Evolutionary conservation across 1,284 basidiomycete genomes (phyloP).

Genomic region (Trametes hirsuta): DNA sequence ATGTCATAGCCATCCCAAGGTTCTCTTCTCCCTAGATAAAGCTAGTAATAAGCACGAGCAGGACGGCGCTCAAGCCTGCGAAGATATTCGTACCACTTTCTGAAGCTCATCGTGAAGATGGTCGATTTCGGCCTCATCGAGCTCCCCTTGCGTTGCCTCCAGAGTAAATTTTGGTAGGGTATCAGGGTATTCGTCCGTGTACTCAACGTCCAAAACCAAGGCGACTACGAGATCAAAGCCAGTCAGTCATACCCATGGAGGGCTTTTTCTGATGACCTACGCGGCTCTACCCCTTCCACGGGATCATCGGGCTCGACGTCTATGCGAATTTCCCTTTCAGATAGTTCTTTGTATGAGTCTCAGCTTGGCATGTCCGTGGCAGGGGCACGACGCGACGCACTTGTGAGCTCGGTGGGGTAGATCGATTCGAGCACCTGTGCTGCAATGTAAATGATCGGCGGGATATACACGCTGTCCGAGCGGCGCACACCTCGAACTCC

Average conservation of each 20-base stretch:
- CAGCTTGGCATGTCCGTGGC: constrained; percentile 42
- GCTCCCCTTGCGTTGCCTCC: constrained; percentile 68
- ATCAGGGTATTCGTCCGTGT: constrained; percentile 75
- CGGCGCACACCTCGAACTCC: constrained; percentile 79
- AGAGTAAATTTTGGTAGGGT: constrained; percentile 77
- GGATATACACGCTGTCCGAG: constrained; percentile 3
- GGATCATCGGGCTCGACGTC: constrained; percentile 87
- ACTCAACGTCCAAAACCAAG: constrained; percentile 72
- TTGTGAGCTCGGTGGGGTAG: constrained; percentile 91
- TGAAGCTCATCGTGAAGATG: constrained; percentile 63
- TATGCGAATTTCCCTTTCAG: constrained; percentile 82
- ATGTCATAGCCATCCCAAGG: constrained; percentile 97
- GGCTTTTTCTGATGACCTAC: constrained; percentile 45
- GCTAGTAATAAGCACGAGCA: not conserved
- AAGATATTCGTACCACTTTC: constrained; percentile 56
- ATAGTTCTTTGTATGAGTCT: constrained; percentile 75
- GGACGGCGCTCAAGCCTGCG: constrained; percentile 2
- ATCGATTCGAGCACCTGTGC: constrained; percentile 91
- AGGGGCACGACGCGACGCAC: constrained; percentile 57
- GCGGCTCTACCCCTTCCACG: constrained; percentile 58
- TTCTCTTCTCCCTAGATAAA: constrained; percentile 83
- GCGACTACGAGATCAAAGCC: constrained; percentile 56
- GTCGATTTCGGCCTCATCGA: constrained; percentile 62
- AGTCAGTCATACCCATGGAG: constrained; percentile 1
- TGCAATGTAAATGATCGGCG: constrained; percentile 5